Evolutionary conservation across 345 rosid genomes (phyloP).

Genomic region (Eutrema heterophyllum): DNA sequence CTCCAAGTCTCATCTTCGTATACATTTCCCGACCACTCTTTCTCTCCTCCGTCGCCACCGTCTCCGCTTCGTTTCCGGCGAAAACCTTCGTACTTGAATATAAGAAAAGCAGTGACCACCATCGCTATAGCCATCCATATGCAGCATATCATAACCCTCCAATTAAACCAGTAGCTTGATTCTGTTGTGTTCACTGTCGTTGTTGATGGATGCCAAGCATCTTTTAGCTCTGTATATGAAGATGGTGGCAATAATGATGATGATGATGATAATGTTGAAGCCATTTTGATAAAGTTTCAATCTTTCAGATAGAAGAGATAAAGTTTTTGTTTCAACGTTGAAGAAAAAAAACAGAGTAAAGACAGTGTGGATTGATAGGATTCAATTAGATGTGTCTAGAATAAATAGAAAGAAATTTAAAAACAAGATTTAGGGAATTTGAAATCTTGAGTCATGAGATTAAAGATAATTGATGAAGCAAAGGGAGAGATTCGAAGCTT

Average conservation of each 20-base stretch:
- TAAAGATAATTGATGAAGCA: conserved; percentile 15
- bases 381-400: neutral
- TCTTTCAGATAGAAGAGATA: neutral
- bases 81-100: conserved; percentile 60
- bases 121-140: conserved; percentile 47
- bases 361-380: neutral
- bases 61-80: conserved; percentile 14
- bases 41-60: conserved; percentile 39
- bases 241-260: conserved; percentile 6
- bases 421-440: conserved; percentile 8
- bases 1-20: conserved; percentile 81
- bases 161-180: conserved; percentile 77
- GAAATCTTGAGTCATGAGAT: conserved; percentile 17
- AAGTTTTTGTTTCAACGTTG: neutral
- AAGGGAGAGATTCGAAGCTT: conserved; percentile 33
- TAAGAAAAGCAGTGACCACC: conserved; percentile 41
- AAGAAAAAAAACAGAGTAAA: conserved; percentile 20
- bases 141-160: conserved; percentile 79
- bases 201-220: conserved; percentile 36
- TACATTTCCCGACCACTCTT: conserved; percentile 40
- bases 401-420: neutral
- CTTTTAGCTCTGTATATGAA: conserved; percentile 32
- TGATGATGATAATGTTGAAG: neutral
- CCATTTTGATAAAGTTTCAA: conserved; percentile 13
- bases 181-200: conserved; percentile 46